Evolutionary conservation across 345 rosid genomes (phyloP).

Genomic region (Rhodamnia argentea): DNA sequence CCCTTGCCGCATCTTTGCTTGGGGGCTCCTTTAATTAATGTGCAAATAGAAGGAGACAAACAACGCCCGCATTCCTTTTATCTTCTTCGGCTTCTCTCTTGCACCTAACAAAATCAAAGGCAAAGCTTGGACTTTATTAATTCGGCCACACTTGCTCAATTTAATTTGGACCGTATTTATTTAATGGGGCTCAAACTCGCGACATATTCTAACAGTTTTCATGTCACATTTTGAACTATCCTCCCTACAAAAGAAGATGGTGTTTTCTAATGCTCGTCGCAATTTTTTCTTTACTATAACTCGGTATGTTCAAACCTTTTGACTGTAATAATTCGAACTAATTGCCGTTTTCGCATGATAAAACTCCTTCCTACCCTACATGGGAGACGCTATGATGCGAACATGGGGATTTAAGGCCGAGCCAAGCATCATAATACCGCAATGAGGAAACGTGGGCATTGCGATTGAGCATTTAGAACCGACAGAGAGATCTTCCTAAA

Average conservation of each 20-base stretch:
- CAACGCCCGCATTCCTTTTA: too few relatives aligned
- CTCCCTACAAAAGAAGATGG: background rate
- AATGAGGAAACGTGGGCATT: background rate
- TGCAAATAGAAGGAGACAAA: too few relatives aligned
- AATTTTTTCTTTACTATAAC: background rate
- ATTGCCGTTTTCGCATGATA: background rate
- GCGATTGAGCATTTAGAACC: background rate
- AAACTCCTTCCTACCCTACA: background rate
- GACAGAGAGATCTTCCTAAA: background rate
- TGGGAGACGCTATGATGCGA: background rate
- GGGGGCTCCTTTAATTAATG: too few relatives aligned
- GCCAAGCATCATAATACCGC: background rate
- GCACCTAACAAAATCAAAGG: too few relatives aligned
- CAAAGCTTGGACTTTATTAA: too few relatives aligned
- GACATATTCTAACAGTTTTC: too few relatives aligned
- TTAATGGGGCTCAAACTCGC: too few relatives aligned
- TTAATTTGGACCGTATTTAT: too few relatives aligned
- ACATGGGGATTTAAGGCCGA: background rate
- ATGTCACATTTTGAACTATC: background rate
- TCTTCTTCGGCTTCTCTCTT: too few relatives aligned
- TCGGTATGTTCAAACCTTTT: background rate
- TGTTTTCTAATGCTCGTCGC: background rate
- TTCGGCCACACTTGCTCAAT: too few relatives aligned
- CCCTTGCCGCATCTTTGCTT: too few relatives aligned
- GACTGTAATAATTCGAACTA: background rate